These are phyloP conservation scores for Adenanthera pavonina DNA, from an alignment of 306 rosid species.

Conservation along the genomic window DNA sequence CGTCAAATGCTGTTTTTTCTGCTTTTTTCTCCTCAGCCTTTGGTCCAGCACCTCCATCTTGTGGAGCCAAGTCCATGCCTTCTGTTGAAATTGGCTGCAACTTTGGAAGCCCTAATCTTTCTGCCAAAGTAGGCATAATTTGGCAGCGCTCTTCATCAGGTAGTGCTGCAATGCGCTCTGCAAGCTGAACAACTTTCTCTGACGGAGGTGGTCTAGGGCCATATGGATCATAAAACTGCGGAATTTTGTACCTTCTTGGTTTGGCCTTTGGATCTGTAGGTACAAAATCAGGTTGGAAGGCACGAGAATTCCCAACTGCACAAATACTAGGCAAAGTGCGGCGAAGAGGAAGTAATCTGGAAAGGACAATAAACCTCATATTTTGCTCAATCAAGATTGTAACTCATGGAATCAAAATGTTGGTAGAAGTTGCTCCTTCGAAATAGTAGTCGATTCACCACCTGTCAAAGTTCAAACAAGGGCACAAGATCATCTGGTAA, in stretches of 20 bases:
- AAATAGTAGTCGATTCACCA: constrained; percentile 15
- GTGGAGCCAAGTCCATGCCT: constrained; percentile 54
- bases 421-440: constrained; percentile 11
- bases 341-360: constrained; percentile 41
- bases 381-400: constrained; percentile 34
- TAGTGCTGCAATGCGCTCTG: constrained; percentile 49
- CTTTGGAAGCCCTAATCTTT: constrained; percentile 53
- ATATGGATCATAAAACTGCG: constrained; percentile 54
- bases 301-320: constrained; percentile 43
- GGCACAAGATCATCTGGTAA: not conserved
- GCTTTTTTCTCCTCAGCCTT: constrained; percentile 57
- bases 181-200: constrained; percentile 56
- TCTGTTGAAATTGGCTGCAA: constrained; percentile 59
- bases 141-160: constrained; percentile 52
- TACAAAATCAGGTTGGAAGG: constrained; percentile 49
- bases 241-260: constrained; percentile 52
- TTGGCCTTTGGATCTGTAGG: constrained; percentile 47
- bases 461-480: constrained; percentile 26
- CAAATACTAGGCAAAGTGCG: constrained; percentile 10
- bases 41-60: constrained; percentile 42
- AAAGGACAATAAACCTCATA: constrained; percentile 53
- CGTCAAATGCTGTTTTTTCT: constrained; percentile 60
- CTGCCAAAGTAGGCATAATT: constrained; percentile 54
- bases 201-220: constrained; percentile 62
- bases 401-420: constrained; percentile 35